Evolutionary conservation across 108 stramenopile species (phyloP).

Genomic region (Cyclotella cryptica): DNA sequence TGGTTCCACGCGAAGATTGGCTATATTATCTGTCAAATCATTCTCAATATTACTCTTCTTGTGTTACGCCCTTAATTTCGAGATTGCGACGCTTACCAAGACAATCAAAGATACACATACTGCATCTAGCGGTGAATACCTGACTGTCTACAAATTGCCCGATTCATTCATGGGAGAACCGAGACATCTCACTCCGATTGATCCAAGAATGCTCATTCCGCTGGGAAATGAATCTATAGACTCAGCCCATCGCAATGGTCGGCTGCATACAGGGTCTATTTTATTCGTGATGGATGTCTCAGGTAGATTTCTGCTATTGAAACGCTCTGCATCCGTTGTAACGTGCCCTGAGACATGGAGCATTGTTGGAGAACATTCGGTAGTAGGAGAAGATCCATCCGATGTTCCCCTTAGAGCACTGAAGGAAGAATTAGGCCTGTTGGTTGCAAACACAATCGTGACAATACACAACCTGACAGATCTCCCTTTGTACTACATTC

Average conservation of each 20-base stretch:
- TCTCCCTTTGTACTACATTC: conserved; percentile 52
- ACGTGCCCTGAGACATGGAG: conserved; percentile 57
- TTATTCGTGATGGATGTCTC: conserved; percentile 43
- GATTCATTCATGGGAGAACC: conserved; percentile 9
- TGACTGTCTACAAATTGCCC: conserved; percentile 6
- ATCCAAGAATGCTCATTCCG: conserved; percentile 33
- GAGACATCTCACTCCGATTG: conserved; percentile 52
- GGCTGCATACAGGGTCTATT: conserved; percentile 33
- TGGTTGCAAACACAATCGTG: neutral
- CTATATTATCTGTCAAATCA: neutral
- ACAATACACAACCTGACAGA: conserved; percentile 44
- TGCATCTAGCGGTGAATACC: neutral
- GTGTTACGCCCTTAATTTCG: neutral
- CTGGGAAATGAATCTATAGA: conserved; percentile 29
- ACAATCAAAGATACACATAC: neutral
- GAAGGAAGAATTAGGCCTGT: conserved; percentile 46
- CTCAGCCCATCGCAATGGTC: conserved; percentile 43
- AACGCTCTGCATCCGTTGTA: conserved; percentile 45
- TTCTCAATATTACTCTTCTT: neutral
- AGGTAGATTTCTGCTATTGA: conserved; percentile 37
- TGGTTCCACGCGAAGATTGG: neutral
- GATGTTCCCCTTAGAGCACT: conserved; percentile 39
- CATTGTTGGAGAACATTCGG: conserved; percentile 52
- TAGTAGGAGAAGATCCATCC: conserved; percentile 13
- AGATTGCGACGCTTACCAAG: neutral